Conservation (phyloP, 2,329 filamentous ascomycete species). For the Paecilomyces dactylethromorphus region DNA sequence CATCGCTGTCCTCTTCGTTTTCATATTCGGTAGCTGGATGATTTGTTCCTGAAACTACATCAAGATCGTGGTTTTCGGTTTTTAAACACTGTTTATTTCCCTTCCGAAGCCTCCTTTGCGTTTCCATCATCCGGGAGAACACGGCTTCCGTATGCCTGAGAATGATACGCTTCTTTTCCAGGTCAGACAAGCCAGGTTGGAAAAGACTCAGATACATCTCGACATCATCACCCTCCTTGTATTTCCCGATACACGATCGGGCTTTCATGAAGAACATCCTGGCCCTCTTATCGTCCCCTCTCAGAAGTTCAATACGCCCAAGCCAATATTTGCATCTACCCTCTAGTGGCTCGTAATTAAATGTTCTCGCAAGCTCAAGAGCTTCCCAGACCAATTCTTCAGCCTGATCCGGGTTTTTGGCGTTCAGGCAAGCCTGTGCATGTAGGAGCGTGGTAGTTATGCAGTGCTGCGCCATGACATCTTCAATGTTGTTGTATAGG, state of each 20-base stretch:
- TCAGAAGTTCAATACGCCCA: constrained; percentile 15
- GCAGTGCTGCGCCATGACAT: not conserved
- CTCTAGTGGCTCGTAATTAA: constrained; percentile 1
- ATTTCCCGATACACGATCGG: constrained; percentile 8
- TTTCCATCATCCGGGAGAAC: not conserved
- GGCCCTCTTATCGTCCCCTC: constrained; percentile 9
- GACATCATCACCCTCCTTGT: constrained; percentile 12
- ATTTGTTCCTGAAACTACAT: not conserved
- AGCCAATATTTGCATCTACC: constrained; percentile 21
- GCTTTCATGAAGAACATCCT: constrained; percentile 12
- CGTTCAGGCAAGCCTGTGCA: constrained; percentile 2
- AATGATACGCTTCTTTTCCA: not conserved
- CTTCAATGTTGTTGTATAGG: not conserved
- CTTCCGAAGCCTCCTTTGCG: not conserved
- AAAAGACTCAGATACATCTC: constrained; percentile 2
- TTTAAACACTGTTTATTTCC: not conserved
- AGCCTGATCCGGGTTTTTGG: constrained; percentile 1
- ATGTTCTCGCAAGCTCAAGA: constrained; percentile 3
- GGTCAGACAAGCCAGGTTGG: not conserved
- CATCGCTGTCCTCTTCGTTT: not conserved
- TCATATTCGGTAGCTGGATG: not conserved
- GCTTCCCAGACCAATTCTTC: constrained; percentile 4
- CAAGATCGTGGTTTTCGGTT: not conserved
- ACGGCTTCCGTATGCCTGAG: not conserved
- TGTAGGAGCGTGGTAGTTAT: not conserved